These are phyloP conservation scores for Botrytis galanthina DNA, from an alignment of 2,329 filamentous ascomycete genomes.

Conservation along the genomic window DNA sequence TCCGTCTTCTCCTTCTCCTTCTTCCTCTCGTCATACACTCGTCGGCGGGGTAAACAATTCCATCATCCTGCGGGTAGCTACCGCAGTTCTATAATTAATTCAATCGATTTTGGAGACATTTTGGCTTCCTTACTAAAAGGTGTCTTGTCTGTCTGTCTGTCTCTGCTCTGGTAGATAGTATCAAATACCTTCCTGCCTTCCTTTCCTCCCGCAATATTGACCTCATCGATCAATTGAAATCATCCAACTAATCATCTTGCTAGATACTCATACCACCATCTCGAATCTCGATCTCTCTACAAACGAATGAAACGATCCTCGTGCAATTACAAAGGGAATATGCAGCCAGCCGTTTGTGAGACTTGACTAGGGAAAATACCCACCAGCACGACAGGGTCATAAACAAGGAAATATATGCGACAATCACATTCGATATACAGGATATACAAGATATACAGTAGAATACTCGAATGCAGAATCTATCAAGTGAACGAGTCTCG, in stretches of 20 bases:
- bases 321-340: constrained; percentile 1
- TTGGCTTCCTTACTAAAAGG: neutral
- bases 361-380: neutral
- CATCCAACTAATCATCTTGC: neutral
- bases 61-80: neutral
- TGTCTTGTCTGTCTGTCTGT: neutral
- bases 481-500: neutral
- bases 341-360: constrained; percentile 10
- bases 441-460: neutral
- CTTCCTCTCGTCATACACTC: neutral
- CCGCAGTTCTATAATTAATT: neutral
- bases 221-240: neutral
- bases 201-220: neutral
- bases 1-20: neutral
- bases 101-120: neutral
- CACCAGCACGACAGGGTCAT: neutral
- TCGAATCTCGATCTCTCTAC: neutral
- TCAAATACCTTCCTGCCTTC: neutral
- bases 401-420: constrained; percentile 8
- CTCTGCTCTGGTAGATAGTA: neutral
- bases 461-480: neutral
- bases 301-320: constrained; percentile 1
- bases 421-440: neutral
- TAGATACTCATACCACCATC: neutral
- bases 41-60: neutral